Evolutionary conservation across 2,329 filamentous ascomycete genomes (phyloP).

Genomic region (Fusarium verrucosum): DNA sequence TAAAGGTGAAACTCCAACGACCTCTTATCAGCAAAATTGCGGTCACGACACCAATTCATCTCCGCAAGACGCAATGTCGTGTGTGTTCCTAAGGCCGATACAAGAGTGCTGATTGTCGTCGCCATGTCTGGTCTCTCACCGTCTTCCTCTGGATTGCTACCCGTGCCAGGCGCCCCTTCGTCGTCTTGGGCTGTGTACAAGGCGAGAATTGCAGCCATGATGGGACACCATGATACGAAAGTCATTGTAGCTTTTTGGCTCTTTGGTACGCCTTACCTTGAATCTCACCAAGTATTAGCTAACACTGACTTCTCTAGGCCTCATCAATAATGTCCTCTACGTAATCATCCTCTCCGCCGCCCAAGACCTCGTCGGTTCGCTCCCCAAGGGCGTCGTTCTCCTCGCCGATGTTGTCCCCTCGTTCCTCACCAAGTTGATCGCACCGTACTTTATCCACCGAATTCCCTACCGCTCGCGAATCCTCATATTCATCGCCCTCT

Average conservation of each 20-base stretch:
- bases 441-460: slow-evolving; percentile 92
- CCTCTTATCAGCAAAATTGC: slow-evolving; percentile 19
- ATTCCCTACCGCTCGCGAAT: slow-evolving; percentile 83
- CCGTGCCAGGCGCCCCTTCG: slow-evolving; percentile 65
- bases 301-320: slow-evolving; percentile 43
- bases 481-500: slow-evolving; percentile 76
- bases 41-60: neutral
- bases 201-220: slow-evolving; percentile 69
- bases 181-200: slow-evolving; percentile 80
- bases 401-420: slow-evolving; percentile 92
- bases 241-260: slow-evolving; percentile 90
- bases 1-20: slow-evolving; percentile 3
- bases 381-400: slow-evolving; percentile 92
- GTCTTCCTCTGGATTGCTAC: slow-evolving; percentile 59
- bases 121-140: slow-evolving; percentile 52
- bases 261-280: slow-evolving; percentile 71
- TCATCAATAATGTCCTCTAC: slow-evolving; percentile 96
- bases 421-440: slow-evolving; percentile 86
- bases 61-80: slow-evolving; percentile 15
- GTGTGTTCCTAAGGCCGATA: neutral
- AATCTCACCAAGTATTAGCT: neutral
- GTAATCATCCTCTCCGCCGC: slow-evolving; percentile 96
- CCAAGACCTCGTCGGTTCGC: slow-evolving; percentile 90
- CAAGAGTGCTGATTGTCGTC: neutral
- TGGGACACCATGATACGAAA: slow-evolving; percentile 73